Evolutionary conservation across 1,284 basidiomycete genomes (phyloP), one percentile per base, ranked within the genome.

Genomic region (Violaceomyces palustris): DNA sequence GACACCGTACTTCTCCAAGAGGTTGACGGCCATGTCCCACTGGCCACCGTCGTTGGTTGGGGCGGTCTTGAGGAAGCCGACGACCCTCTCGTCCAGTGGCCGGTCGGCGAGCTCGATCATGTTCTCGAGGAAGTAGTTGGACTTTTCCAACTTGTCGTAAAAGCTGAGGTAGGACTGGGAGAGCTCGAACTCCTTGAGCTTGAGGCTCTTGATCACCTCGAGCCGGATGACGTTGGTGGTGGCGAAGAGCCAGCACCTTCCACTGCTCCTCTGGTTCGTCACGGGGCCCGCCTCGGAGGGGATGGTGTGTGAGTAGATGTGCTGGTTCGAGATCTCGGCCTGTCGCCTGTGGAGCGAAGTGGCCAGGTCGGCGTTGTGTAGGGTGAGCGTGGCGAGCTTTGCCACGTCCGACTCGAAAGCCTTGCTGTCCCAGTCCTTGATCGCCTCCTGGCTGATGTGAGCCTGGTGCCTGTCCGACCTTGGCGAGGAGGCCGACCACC

Each of bases 61-160:
- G 40, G 85, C 84, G 11, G 76, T 73, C 22, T 86, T 81, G 39
- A 96, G 80, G 76, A 85, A 85, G 35, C 79, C 81, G 38, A 96
- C 78, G 11, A 92, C 79, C 3, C 92, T 82, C 64, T 87, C 83
- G 45, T 94, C 88, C 35, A 93, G 76, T 0, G 86, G 83, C 44
- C 84, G 79, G 59, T 89, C 84, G 0, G 83, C 83, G 34, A 88
- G 81, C 75, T 93, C 80, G 60, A 97, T 87, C 45, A 85, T 82
- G 35, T 84, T 77, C 76, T 97, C 92, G 19, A 97, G 82, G 75
- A 87, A 94, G 77, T 87, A 92, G 78, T 97, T 96, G 42, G 85
- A 80, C 76, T 94, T 94, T 78, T 94, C 91, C 39, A 94, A 80
- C 76, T 92, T 92, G 40, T 60, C 60, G 44, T 44, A 62, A 35